These are phyloP conservation scores for Oidiodendron maius DNA, from an alignment of 495 filamentous ascomycete species.

Conservation along the genomic window DNA sequence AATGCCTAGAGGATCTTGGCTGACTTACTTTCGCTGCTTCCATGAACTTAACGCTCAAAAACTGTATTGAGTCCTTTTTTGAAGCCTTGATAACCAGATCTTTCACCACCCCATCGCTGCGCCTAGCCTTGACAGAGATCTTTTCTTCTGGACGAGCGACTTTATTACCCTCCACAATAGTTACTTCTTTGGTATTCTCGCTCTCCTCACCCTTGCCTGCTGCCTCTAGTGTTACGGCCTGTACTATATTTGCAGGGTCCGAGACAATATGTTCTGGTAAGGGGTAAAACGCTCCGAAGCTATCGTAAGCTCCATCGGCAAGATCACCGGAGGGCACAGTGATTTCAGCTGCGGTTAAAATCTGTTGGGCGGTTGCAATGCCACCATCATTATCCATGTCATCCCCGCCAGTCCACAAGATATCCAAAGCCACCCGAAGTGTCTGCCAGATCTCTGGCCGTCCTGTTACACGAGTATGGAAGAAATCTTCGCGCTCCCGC, in stretches of 20 bases:
- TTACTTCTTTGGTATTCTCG: slow-evolving; percentile 19
- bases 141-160: slow-evolving; percentile 19
- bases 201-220: slow-evolving; percentile 6
- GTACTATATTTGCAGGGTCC: slow-evolving; percentile 34
- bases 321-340: slow-evolving; percentile 73
- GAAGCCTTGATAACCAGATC: slow-evolving; percentile 53
- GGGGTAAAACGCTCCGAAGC: slow-evolving; percentile 67
- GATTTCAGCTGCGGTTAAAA: slow-evolving; percentile 70
- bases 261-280: slow-evolving; percentile 62
- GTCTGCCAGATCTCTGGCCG: slow-evolving; percentile 73
- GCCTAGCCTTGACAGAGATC: slow-evolving; percentile 53
- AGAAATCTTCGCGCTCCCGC: slow-evolving; percentile 59
- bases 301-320: slow-evolving; percentile 71
- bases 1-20: background rate
- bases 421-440: slow-evolving; percentile 55
- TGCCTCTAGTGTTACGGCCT: background rate
- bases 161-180: slow-evolving; percentile 60
- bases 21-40: slow-evolving; percentile 59
- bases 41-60: slow-evolving; percentile 54
- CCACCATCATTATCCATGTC: slow-evolving; percentile 23
- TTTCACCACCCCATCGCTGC: slow-evolving; percentile 57
- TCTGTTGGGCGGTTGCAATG: slow-evolving; percentile 70
- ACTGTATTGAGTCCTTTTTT: slow-evolving; percentile 56
- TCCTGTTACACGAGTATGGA: slow-evolving; percentile 77
- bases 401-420: slow-evolving; percentile 50